Percentiles rank a stretch among this genome's conserved stretches.
These are phyloP conservation scores for Skeletonema costatum DNA, from an alignment of 108 stramenopile genomes.

Conservation along the genomic window DNA sequence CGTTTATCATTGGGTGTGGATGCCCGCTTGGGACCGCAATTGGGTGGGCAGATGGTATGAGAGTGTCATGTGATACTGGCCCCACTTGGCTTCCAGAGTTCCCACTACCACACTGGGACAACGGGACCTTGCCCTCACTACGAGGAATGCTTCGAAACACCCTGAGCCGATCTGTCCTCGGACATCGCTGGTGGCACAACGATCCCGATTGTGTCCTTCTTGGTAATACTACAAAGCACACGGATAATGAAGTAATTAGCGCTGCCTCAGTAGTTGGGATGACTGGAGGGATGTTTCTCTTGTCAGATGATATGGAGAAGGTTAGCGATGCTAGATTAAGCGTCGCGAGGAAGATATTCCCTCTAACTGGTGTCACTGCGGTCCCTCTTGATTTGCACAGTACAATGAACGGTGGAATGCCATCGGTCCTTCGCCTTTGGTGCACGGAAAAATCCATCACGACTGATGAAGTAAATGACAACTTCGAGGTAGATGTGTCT, in stretches of 20 bases:
- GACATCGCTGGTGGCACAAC: constrained; percentile 93
- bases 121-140: constrained; percentile 90
- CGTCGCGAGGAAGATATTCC: constrained; percentile 79
- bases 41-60: constrained; percentile 88
- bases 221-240: constrained; percentile 83
- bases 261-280: constrained; percentile 90
- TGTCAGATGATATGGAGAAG: constrained; percentile 90
- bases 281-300: constrained; percentile 90
- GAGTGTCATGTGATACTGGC: constrained; percentile 91
- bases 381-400: constrained; percentile 84
- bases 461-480: background rate
- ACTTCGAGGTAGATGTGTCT: background rate
- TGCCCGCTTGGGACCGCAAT: constrained; percentile 82
- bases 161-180: constrained; percentile 78
- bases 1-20: constrained; percentile 90
- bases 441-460: constrained; percentile 69
- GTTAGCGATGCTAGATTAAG: constrained; percentile 61
- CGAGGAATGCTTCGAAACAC: constrained; percentile 91
- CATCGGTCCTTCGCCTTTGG: constrained; percentile 78
- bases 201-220: constrained; percentile 94
- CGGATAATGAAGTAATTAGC: constrained; percentile 82
- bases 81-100: constrained; percentile 89
- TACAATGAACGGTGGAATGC: constrained; percentile 72
- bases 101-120: constrained; percentile 87
- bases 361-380: constrained; percentile 80